A percentile compares a stretch with the other conserved stretches of the same genome.
Conservation (phyloP, 257 asterid species). For the Vinca minor region DNA sequence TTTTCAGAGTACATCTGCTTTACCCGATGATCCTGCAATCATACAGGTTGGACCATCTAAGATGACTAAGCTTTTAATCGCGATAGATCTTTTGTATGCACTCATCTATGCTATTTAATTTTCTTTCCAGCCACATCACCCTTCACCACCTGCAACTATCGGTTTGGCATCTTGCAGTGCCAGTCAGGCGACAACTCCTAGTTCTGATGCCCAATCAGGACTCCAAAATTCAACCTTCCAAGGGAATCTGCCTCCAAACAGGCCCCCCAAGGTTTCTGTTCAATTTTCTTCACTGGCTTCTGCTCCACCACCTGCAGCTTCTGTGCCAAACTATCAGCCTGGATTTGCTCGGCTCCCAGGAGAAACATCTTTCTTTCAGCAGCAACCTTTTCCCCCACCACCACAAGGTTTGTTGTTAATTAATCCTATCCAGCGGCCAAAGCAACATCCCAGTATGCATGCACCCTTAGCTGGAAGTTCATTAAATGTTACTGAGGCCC, state of each 20-base stretch:
- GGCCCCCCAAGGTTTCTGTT: slow-evolving; percentile 12
- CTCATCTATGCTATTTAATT: slow-evolving; percentile 3
- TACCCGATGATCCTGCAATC: slow-evolving; percentile 34
- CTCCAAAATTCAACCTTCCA: slow-evolving; percentile 13
- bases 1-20: slow-evolving; percentile 13
- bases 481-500: slow-evolving; percentile 13
- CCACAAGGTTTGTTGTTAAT: slow-evolving; percentile 17
- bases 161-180: slow-evolving; percentile 13
- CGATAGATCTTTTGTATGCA: background rate
- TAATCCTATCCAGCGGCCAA: slow-evolving; percentile 18
- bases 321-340: slow-evolving; percentile 21
- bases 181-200: slow-evolving; percentile 14
- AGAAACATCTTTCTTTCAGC: slow-evolving; percentile 19
- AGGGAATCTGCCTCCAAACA: slow-evolving; percentile 10
- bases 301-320: slow-evolving; percentile 10
- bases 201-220: slow-evolving; percentile 14
- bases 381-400: slow-evolving; percentile 16
- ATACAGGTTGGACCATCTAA: slow-evolving; percentile 18
- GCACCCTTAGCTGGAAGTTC: slow-evolving; percentile 12
- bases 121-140: slow-evolving; percentile 17
- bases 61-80: background rate
- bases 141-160: slow-evolving; percentile 15
- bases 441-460: slow-evolving; percentile 13
- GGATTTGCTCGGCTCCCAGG: slow-evolving; percentile 17
- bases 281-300: slow-evolving; percentile 15